phyloP scores from a whole-genome alignment of 768 basidiomycete species.

The Pisolithus marmoratus region DNA sequence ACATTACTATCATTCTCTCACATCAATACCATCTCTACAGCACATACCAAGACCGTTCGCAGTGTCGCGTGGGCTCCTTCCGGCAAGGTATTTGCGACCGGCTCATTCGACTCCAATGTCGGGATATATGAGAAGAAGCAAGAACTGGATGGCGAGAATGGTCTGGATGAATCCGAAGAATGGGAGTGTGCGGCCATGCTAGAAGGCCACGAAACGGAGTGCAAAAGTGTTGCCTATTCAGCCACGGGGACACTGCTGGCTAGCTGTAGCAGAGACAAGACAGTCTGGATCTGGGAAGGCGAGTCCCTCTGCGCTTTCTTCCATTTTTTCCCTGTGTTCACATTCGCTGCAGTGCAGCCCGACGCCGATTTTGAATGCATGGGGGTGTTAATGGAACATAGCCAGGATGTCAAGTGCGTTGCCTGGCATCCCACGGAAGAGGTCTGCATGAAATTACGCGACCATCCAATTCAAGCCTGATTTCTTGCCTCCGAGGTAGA shows the following conservation, averaged over 20 bases:
- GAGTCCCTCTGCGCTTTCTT: conserved; percentile 10
- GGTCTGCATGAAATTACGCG: conserved; percentile 38
- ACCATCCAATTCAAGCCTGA: not conserved
- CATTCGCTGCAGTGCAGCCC: conserved; percentile 58
- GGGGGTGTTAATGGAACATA: conserved; percentile 93
- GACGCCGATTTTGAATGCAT: conserved; percentile 94
- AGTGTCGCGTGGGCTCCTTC: conserved; percentile 85
- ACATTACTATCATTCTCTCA: conserved; percentile 40
- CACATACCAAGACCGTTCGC: conserved; percentile 85
- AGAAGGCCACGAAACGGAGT: conserved; percentile 96
- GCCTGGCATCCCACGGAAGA: conserved; percentile 96
- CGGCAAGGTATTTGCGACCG: conserved; percentile 81
- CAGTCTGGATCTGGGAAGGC: conserved; percentile 99
- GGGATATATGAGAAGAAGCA: conserved; percentile 81
- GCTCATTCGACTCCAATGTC: conserved; percentile 90
- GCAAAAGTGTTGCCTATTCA: conserved; percentile 87
- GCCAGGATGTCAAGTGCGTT: conserved; percentile 92
- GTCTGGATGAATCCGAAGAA: conserved; percentile 37
- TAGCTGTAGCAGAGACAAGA: conserved; percentile 93
- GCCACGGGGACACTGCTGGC: conserved; percentile 75
- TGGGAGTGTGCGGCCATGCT: conserved; percentile 88
- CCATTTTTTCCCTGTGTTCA: not conserved
- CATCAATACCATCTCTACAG: conserved; percentile 68
- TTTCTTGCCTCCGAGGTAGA: conserved; percentile 41
- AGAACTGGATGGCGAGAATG: conserved; percentile 33